Conservation (phyloP, 2,329 filamentous ascomycete species). For the Tetracladium maxilliforme region DNA sequence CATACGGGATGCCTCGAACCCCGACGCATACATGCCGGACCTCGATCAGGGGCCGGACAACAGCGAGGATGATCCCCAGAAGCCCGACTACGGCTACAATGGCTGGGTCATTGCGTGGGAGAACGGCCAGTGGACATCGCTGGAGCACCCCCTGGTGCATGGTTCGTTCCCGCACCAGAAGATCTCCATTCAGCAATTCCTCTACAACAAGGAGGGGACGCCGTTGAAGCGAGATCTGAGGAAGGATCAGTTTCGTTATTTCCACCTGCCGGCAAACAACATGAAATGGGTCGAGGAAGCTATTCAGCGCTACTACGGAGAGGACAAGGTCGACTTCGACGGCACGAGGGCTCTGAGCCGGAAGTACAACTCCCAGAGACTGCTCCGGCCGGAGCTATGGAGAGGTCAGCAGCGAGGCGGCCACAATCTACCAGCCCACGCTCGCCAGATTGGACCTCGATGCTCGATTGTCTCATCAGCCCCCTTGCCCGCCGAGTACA, state of each 20-base stretch:
- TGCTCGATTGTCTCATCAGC: no score
- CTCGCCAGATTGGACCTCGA: conserved; percentile 6
- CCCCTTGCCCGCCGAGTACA: no score
- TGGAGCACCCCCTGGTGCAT: not conserved
- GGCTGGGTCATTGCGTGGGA: not conserved
- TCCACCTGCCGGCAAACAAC: conserved; percentile 13
- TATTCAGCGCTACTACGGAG: conserved; percentile 8
- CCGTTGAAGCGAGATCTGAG: conserved; percentile 7
- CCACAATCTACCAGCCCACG: conserved; percentile 4
- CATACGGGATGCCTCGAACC: no score
- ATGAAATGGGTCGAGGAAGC: conserved; percentile 14
- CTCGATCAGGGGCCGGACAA: no score
- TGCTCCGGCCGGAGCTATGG: conserved; percentile 8
- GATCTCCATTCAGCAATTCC: conserved; percentile 9
- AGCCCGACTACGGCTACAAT: no score
- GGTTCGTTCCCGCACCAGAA: conserved; percentile 10
- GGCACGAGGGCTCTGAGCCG: conserved; percentile 2
- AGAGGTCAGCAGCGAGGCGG: conserved; percentile 7
- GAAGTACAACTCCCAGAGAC: conserved; percentile 7
- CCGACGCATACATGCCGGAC: no score
- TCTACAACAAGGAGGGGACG: conserved; percentile 8
- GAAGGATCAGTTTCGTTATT: conserved; percentile 9
- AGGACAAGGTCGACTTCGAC: conserved; percentile 6
- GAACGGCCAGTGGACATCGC: not conserved
- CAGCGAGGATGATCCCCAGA: no score